Percentiles rank a stretch among this genome's conserved stretches.
Evolutionary conservation across 225 moss, liverwort and hornwort genomes (phyloP).

Genomic region (Lunularia cruciata): DNA sequence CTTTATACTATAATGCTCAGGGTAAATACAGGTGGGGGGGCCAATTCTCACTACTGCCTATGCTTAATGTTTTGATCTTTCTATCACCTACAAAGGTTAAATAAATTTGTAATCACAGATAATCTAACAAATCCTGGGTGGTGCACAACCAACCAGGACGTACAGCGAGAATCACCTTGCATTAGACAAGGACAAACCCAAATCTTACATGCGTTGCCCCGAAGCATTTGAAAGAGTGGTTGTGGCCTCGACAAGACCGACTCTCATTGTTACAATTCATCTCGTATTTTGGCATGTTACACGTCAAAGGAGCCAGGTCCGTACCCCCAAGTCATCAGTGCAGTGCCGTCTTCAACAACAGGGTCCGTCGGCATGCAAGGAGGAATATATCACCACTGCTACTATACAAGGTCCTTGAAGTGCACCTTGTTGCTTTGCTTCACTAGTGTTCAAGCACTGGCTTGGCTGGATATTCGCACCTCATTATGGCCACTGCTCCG

Average conservation of each 20-base stretch:
- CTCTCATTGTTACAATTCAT: slow-evolving; percentile 6
- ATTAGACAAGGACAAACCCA: neutral
- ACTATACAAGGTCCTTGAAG: neutral
- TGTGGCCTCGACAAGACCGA: neutral
- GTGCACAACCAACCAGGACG: slow-evolving; percentile 9
- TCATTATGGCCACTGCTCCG: neutral
- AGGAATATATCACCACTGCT: neutral
- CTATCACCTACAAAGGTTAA: slow-evolving; percentile 14
- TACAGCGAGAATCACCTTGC: slow-evolving; percentile 11
- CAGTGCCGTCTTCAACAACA: neutral
- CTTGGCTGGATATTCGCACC: neutral
- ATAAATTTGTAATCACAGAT: slow-evolving; percentile 23
- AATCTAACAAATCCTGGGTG: slow-evolving; percentile 15
- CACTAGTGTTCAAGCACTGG: neutral
- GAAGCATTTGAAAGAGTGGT: neutral
- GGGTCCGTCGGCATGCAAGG: neutral
- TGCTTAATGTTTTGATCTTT: slow-evolving; percentile 18
- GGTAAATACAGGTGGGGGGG: slow-evolving; percentile 16
- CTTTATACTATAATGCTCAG: slow-evolving; percentile 13
- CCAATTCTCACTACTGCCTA: neutral
- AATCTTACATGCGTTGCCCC: neutral
- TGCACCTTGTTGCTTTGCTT: slow-evolving; percentile 1
- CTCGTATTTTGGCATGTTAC: slow-evolving; percentile 18
- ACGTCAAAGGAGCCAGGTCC: neutral
- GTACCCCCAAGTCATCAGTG: too few species aligned